These are phyloP conservation scores for Chaetomiaceae sp. DNA, from an alignment of 2,329 filamentous ascomycete genomes.

Conservation along the genomic window DNA sequence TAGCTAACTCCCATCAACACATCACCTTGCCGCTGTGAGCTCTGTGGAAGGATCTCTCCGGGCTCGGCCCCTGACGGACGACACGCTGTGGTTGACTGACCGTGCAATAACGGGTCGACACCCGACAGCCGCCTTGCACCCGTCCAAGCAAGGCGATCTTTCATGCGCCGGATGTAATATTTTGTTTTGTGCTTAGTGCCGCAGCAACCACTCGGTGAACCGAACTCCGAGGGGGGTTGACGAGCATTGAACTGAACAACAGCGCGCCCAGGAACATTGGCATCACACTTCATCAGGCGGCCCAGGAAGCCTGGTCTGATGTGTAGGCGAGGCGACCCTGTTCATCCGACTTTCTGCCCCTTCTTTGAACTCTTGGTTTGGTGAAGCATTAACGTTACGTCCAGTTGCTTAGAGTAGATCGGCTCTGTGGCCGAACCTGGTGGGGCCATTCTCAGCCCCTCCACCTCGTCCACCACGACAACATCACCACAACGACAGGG, in stretches of 20 bases:
- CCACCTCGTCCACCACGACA: too few species aligned
- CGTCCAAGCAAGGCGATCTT: slow-evolving; percentile 20
- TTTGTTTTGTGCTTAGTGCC: background rate
- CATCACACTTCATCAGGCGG: background rate
- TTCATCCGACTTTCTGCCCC: background rate
- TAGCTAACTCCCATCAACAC: background rate
- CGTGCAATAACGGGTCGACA: background rate
- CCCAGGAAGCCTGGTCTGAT: background rate
- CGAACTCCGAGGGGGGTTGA: background rate
- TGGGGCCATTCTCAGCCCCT: too few species aligned
- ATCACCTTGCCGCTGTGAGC: background rate
- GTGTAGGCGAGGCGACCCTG: background rate
- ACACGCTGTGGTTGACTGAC: slow-evolving; percentile 1
- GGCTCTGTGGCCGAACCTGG: background rate
- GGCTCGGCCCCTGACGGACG: slow-evolving; percentile 1
- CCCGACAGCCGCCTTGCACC: slow-evolving; percentile 13
- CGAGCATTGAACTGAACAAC: background rate
- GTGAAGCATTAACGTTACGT: too few species aligned
- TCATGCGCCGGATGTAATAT: slow-evolving; percentile 16
- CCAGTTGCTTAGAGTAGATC: background rate
- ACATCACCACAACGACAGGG: background rate
- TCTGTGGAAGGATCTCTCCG: background rate
- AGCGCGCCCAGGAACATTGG: background rate
- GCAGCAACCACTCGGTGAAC: background rate
- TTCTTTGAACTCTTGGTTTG: too few species aligned